These are phyloP conservation scores for Ascochyta pisi DNA, from an alignment of 2,329 filamentous ascomycete species.

Conservation along the genomic window DNA sequence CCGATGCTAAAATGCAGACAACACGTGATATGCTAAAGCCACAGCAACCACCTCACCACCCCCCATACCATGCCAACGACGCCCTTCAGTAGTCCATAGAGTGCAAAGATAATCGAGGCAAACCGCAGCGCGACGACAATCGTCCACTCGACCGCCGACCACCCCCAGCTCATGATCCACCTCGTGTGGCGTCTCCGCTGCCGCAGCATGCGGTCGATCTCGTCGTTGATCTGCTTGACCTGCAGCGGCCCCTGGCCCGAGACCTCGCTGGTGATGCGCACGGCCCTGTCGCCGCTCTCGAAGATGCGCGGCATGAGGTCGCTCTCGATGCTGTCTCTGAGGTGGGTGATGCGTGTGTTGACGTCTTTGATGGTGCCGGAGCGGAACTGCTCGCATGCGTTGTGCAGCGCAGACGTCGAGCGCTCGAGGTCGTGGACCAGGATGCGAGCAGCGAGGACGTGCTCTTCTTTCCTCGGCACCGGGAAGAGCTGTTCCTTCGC, in stretches of 20 bases:
- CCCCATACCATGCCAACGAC: conserved; percentile 65
- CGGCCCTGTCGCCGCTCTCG: conserved; percentile 76
- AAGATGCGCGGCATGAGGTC: conserved; percentile 67
- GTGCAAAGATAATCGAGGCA: conserved; percentile 87
- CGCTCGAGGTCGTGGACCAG: conserved; percentile 58
- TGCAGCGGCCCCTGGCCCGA: conserved; percentile 78
- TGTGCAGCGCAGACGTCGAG: conserved; percentile 55
- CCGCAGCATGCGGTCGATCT: conserved; percentile 72
- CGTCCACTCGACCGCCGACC: conserved; percentile 84
- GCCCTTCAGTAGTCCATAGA: conserved; percentile 71
- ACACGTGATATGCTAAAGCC: conserved; percentile 53
- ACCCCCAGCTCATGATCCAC: conserved; percentile 77
- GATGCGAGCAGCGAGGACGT: conserved; percentile 60
- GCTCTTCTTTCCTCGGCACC: conserved; percentile 59
- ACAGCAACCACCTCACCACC: conserved; percentile 81
- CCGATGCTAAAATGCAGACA: conserved; percentile 4
- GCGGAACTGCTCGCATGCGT: conserved; percentile 59
- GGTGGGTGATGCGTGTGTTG: conserved; percentile 50
- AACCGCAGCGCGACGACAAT: conserved; percentile 93
- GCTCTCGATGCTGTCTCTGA: conserved; percentile 57
- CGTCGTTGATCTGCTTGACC: conserved; percentile 80
- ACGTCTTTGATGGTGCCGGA: conserved; percentile 55
- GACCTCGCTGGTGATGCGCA: conserved; percentile 77
- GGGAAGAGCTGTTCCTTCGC: conserved; percentile 53
- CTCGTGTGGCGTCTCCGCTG: conserved; percentile 76